Evolutionary conservation across 805 yeast genomes (phyloP).

Genomic region (Kazachstania kunashirensis): DNA sequence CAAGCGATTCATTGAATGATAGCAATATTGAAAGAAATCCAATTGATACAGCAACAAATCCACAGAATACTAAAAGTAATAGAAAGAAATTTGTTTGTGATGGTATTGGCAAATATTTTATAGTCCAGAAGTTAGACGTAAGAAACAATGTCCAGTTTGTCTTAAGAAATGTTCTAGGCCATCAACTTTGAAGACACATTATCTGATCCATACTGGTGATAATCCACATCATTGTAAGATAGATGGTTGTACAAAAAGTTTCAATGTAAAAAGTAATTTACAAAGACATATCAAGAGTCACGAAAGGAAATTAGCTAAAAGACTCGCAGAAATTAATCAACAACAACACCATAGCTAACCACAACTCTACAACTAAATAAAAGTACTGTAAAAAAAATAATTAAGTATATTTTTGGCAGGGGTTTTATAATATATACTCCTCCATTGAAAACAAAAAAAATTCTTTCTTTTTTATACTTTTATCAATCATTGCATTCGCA

Average conservation of each 20-base stretch:
- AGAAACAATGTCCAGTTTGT: constrained; percentile 45
- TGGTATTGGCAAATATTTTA: constrained; percentile 3
- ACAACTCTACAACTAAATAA: neutral
- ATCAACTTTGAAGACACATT: constrained; percentile 70
- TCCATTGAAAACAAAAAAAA: too few relatives aligned
- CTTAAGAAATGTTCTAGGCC: constrained; percentile 74
- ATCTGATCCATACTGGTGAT: constrained; percentile 71
- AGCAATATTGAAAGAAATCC: too few relatives aligned
- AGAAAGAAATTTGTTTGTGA: constrained; percentile 1
- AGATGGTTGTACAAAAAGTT: constrained; percentile 55
- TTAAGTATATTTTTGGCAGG: too few relatives aligned
- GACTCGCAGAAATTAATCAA: too few relatives aligned
- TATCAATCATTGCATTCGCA: too few relatives aligned
- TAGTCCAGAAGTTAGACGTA: constrained; percentile 7
- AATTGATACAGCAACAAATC: too few relatives aligned
- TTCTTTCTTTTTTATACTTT: too few relatives aligned
- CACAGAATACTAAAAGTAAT: too few relatives aligned
- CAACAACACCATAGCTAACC: too few relatives aligned
- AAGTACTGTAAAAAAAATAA: too few relatives aligned
- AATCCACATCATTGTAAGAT: constrained; percentile 58
- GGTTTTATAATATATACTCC: too few relatives aligned
- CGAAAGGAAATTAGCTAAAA: constrained; percentile 24
- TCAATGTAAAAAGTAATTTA: constrained; percentile 73
- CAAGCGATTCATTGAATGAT: too few relatives aligned
- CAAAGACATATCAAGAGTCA: constrained; percentile 71